A percentile compares a stretch with the other conserved stretches of the same genome.
Conservation (phyloP, 2,329 filamentous ascomycete genomes). For the Pseudogymnoascus sp. region DNA sequence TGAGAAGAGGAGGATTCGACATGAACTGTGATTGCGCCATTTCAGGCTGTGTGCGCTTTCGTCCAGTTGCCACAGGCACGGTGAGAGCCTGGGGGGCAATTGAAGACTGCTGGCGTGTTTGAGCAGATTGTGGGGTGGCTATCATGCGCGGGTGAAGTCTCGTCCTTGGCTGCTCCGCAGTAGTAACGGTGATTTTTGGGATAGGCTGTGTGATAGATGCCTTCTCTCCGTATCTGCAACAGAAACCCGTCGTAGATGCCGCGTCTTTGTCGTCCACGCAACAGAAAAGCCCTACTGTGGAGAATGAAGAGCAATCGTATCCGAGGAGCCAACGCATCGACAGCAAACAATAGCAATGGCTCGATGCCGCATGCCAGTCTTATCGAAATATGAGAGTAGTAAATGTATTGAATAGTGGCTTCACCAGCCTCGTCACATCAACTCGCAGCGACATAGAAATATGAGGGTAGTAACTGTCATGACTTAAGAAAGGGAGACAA, state of each 20-base stretch:
- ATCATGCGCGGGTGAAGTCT: neutral
- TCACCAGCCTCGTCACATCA: neutral
- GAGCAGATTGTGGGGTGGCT: neutral
- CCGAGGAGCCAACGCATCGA: conserved; percentile 3
- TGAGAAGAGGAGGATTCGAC: neutral
- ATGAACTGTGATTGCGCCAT: neutral
- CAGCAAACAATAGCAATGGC: neutral
- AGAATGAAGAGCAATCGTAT: neutral
- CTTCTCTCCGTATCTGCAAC: neutral
- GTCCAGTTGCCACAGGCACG: neutral
- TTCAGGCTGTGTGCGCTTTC: neutral
- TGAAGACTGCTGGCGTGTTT: neutral
- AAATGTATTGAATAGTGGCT: neutral
- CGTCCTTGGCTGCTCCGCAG: neutral
- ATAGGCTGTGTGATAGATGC: neutral
- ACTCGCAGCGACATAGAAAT: neutral
- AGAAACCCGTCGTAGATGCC: neutral
- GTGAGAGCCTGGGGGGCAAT: neutral
- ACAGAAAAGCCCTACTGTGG: neutral
- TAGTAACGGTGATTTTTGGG: neutral
- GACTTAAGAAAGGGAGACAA: neutral
- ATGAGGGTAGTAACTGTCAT: neutral
- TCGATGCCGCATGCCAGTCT: neutral
- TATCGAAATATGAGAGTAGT: neutral
- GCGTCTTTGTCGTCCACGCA: conserved; percentile 1